Conservation (phyloP, 331 rosid genomes). For the Rosa hybrid region DNA sequence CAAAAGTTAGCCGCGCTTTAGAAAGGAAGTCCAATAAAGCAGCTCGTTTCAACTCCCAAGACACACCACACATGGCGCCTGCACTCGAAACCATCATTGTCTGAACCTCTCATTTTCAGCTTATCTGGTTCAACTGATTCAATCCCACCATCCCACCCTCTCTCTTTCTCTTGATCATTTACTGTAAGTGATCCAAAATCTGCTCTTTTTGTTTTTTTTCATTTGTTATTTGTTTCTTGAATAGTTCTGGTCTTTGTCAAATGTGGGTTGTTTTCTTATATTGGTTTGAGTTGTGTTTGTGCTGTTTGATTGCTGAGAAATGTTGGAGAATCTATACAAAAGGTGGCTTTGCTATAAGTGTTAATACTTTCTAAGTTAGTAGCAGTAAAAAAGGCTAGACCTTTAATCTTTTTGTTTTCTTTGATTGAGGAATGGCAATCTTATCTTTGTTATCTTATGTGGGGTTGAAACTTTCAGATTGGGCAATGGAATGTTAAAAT, state of each 20-base stretch:
- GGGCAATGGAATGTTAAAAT: not conserved
- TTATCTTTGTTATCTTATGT: not conserved
- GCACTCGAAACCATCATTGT: not conserved
- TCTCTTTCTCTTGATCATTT: not conserved
- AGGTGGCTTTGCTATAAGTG: not conserved
- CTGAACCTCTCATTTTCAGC: not conserved
- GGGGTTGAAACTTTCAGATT: not conserved
- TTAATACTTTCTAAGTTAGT: not conserved
- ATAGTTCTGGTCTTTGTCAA: not conserved
- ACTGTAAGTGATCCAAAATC: conserved; percentile 4
- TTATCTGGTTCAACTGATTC: not conserved
- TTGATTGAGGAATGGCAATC: not conserved
- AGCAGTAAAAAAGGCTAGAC: not conserved
- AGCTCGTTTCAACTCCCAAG: not conserved
- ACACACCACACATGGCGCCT: not conserved
- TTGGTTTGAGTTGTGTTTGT: not conserved
- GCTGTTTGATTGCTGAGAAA: not conserved
- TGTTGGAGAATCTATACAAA: not conserved
- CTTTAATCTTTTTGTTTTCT: not conserved
- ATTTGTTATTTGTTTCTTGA: not conserved
- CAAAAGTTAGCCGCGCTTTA: not conserved
- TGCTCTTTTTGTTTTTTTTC: no score
- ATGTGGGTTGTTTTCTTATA: not conserved
- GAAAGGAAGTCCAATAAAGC: conserved; percentile 1
- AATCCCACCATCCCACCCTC: not conserved